phyloP scores from a whole-genome alignment of 106 monocot species.

The Triglochin maritima region DNA sequence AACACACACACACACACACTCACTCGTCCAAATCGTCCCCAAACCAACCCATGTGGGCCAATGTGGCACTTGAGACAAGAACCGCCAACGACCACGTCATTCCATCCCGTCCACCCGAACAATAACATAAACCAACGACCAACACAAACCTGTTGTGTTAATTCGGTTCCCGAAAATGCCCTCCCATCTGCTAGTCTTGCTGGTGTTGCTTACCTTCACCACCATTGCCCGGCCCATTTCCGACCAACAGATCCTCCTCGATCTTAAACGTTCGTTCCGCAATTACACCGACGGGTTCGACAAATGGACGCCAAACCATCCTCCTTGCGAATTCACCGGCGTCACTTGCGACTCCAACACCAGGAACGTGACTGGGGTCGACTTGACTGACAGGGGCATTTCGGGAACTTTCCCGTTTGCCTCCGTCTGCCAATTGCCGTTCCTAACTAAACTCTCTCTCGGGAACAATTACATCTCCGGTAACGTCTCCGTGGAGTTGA shows the following conservation, averaged over 20 bases:
- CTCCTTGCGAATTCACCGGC: slow-evolving; percentile 16
- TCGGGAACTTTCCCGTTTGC: slow-evolving; percentile 4
- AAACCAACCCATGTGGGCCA: too few relatives aligned
- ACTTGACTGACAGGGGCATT: slow-evolving; percentile 2
- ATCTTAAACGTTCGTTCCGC: slow-evolving; percentile 6
- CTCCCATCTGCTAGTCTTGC: too few relatives aligned
- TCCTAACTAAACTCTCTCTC: neutral
- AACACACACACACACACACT: too few relatives aligned
- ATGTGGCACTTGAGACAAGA: too few relatives aligned
- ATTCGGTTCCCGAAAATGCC: too few relatives aligned
- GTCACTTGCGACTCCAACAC: slow-evolving; percentile 5
- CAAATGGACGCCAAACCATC: neutral
- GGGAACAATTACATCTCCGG: slow-evolving; percentile 13
- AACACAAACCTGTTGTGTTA: too few relatives aligned
- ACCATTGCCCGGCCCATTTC: neutral
- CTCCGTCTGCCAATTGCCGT: slow-evolving; percentile 16
- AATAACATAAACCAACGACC: too few relatives aligned
- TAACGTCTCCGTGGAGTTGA: slow-evolving; percentile 15
- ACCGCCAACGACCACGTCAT: too few relatives aligned
- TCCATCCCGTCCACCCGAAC: too few relatives aligned
- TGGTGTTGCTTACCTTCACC: too few relatives aligned
- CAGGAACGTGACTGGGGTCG: slow-evolving; percentile 4
- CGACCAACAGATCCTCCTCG: slow-evolving; percentile 16
- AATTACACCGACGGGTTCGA: neutral
- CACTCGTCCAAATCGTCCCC: too few relatives aligned